Base-by-base conservation (phyloP, 495 filamentous ascomycete species). In the Podospora sp. region DNA sequence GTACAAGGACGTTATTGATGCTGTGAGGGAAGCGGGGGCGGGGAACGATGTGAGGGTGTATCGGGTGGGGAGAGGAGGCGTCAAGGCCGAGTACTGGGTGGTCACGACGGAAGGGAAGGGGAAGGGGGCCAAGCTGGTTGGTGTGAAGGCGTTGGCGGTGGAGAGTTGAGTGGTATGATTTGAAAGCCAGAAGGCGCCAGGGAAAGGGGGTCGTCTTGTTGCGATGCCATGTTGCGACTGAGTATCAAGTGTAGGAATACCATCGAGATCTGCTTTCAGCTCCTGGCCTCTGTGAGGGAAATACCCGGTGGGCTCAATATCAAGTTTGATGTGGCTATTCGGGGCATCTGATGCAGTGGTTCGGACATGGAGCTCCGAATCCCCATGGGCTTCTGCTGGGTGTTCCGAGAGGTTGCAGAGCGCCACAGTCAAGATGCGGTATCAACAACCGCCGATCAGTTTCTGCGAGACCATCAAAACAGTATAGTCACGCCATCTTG, bases 81-180 rank as follows among this genome's bases (percentile, higher is more conserved):
- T 88, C 14, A 85, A 86, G 73, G 77, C 83, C n/a, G 90, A 94
- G 78, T 95, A 94, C 72, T 96, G 85, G 84, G 78, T 95, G 55
- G 78, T 95, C 33, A 88, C 73, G 59, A 67, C 88, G 62, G 70
- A 81, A 68, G 78, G 84, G 81, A 77, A 82, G 69, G 71, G 79
- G 75, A 68, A 74, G 50, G 77, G 72, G 24, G 83, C 82, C 46
- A 85, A 81, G 77, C 58, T 96, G 66, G 86, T 96, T 5, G 92
- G 92, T 7, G 77, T 89, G 52, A 92, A 90, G 82, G 91, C 89
- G 7, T 80, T 90, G 83, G 84, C 87, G 49, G 81, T 96, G 73
- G 92, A 95, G 84, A 89, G 84, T 67, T 92, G 73, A 59, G 24
- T 9, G n/a, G 46, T 35, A 33, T 52, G 14, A 11, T 24, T 29